phyloP scores from a whole-genome alignment of 2,329 filamentous ascomycete species.

The Coniochaeta sp. region DNA sequence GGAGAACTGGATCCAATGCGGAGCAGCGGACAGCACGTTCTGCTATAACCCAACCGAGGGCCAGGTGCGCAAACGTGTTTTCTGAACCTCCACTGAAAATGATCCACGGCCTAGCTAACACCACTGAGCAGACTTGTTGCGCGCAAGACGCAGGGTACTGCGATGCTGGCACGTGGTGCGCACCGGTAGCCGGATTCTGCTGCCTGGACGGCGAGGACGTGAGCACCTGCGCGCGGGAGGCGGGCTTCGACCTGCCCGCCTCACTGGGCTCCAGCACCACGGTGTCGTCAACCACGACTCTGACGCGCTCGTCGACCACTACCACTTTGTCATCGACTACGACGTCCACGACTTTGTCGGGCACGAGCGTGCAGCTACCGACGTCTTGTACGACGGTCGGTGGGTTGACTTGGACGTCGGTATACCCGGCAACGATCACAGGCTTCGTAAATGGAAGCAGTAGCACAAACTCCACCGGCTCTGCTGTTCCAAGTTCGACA shows the following conservation, averaged over 20 bases:
- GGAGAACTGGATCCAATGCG: constrained; percentile 20
- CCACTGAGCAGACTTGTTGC: constrained; percentile 29
- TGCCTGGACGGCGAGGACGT: constrained; percentile 27
- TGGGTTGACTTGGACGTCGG: background rate
- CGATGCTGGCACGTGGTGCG: constrained; percentile 24
- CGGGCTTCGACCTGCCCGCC: constrained; percentile 21
- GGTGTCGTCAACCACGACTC: background rate
- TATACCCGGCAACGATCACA: background rate
- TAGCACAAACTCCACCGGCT: background rate
- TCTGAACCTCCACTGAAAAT: too few relatives aligned
- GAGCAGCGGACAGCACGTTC: constrained; percentile 18
- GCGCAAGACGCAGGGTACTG: constrained; percentile 25
- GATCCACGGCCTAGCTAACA: too few relatives aligned
- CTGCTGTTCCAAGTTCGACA: background rate
- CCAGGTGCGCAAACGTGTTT: constrained; percentile 26
- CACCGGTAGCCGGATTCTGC: constrained; percentile 28
- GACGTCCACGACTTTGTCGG: background rate
- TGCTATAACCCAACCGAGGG: constrained; percentile 26
- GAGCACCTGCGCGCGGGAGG: constrained; percentile 22
- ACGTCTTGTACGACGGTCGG: background rate
- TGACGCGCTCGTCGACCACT: background rate
- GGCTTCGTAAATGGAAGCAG: background rate
- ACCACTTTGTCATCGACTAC: background rate
- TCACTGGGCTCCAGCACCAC: background rate
- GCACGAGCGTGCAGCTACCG: background rate